A percentile compares a stretch with the other conserved stretches of the same genome.
Conservation (phyloP, 2,329 filamentous ascomycete species). For the Dryadomyces quercivorus region DNA sequence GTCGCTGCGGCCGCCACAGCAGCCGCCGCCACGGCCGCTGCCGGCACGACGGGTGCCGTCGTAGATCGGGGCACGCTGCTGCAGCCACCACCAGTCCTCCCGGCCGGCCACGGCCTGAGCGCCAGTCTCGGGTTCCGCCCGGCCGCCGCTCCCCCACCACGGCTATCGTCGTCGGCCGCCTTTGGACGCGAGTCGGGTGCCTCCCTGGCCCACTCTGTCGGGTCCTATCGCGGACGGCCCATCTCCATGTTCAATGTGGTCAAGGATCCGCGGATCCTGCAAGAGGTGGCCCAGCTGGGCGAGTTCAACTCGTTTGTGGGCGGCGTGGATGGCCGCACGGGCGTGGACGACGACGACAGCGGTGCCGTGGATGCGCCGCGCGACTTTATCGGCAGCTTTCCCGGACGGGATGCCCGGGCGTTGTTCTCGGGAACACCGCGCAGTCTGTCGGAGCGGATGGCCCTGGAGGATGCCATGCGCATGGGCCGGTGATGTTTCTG, state of each 20-base stretch:
- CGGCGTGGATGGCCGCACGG: conserved; percentile 22
- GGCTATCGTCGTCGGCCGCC: not conserved
- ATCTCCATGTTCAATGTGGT: conserved; percentile 24
- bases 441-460: conserved; percentile 21
- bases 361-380: not conserved
- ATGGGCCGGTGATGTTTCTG: not conserved
- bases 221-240: conserved; percentile 27
- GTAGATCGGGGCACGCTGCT: not conserved
- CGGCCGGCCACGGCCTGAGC: not conserved
- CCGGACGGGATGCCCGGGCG: not conserved
- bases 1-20: not conserved
- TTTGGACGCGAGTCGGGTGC: conserved; percentile 2
- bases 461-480: conserved; percentile 13
- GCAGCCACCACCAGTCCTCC: not conserved
- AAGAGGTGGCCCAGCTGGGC: conserved; percentile 25
- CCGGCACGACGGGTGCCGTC: not conserved
- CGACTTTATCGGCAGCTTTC: not conserved
- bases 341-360: conserved; percentile 13
- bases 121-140: not conserved
- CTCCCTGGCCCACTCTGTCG: conserved; percentile 17
- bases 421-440: conserved; percentile 15
- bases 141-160: not conserved
- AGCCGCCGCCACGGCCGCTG: not conserved
- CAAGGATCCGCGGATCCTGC: conserved; percentile 23
- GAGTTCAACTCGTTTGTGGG: conserved; percentile 27